These are phyloP conservation scores for Aegilops umbellulata DNA, from an alignment of 176 grass and related monocot genomes.

Conservation along the genomic window DNA sequence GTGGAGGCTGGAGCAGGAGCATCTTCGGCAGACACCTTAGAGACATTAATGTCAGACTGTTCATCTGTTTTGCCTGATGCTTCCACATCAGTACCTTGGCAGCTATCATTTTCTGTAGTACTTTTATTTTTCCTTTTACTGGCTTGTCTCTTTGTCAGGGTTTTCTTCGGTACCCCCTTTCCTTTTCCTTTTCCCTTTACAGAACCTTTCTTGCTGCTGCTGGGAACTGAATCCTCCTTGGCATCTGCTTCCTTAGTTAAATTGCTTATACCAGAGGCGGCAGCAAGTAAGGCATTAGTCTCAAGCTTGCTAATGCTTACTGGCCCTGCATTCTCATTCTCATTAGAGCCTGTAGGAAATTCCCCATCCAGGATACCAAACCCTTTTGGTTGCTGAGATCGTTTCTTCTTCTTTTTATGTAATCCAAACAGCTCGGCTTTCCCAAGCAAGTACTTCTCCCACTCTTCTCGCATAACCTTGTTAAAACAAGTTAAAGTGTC, in stretches of 20 bases:
- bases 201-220: conserved; percentile 24
- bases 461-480: conserved; percentile 84
- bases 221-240: conserved; percentile 38
- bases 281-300: conserved; percentile 79
- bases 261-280: conserved; percentile 71
- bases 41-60: conserved; percentile 17
- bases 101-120: conserved; percentile 27
- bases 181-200: conserved; percentile 61
- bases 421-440: conserved; percentile 77
- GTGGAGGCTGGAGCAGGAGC: not conserved
- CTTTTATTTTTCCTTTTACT: conserved; percentile 36
- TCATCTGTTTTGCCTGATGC: conserved; percentile 32
- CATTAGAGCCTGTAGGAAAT: conserved; percentile 53
- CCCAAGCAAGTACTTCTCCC: conserved; percentile 92
- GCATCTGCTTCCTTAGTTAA: conserved; percentile 49
- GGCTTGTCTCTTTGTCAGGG: conserved; percentile 20
- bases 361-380: conserved; percentile 88
- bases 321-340: conserved; percentile 50
- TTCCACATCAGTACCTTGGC: conserved; percentile 32
- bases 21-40: conserved; percentile 24
- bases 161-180: conserved; percentile 58
- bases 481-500: conserved; percentile 28
- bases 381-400: conserved; percentile 78
- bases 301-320: conserved; percentile 75
- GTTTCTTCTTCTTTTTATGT: conserved; percentile 65